phyloP scores from a whole-genome alignment of 495 filamentous ascomycete genomes.

The Neurospora sp. region DNA sequence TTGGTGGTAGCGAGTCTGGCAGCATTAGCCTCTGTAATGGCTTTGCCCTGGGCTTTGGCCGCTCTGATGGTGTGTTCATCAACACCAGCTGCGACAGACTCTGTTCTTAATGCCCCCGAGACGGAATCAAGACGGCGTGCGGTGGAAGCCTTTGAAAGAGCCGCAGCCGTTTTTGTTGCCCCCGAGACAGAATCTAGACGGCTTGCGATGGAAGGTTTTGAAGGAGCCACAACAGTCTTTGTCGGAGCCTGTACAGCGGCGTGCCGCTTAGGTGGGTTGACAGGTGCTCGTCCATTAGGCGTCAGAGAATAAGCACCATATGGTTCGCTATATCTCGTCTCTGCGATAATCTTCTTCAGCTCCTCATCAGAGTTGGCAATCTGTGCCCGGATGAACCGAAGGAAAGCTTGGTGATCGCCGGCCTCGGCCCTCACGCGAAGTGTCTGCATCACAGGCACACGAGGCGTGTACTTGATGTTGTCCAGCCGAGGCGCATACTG shows the following conservation, averaged over 20 bases:
- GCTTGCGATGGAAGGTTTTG: neutral
- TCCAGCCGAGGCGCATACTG: slow-evolving; percentile 41
- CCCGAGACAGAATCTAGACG: neutral
- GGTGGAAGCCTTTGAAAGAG: neutral
- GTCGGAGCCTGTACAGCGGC: neutral
- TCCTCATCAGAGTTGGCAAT: slow-evolving; percentile 68
- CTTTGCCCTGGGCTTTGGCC: neutral
- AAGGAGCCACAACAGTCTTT: neutral
- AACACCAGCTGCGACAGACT: neutral
- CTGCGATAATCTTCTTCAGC: slow-evolving; percentile 60
- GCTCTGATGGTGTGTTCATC: neutral
- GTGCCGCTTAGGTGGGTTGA: neutral
- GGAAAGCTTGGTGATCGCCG: slow-evolving; percentile 30
- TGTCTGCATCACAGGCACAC: slow-evolving; percentile 69
- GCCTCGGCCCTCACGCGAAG: slow-evolving; percentile 32
- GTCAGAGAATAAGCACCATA: neutral
- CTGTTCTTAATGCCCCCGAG: neutral
- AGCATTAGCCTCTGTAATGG: neutral
- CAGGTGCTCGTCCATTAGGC: neutral
- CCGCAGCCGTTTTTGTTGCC: neutral
- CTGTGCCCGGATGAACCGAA: slow-evolving; percentile 70
- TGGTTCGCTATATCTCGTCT: slow-evolving; percentile 20
- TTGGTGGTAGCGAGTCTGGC: neutral
- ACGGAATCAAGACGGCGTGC: neutral
- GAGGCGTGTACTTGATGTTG: slow-evolving; percentile 53